A percentile compares a stretch with the other conserved stretches of the same genome.
phyloP scores from a whole-genome alignment of 768 basidiomycete genomes.

The Collybiopsis luxurians region DNA sequence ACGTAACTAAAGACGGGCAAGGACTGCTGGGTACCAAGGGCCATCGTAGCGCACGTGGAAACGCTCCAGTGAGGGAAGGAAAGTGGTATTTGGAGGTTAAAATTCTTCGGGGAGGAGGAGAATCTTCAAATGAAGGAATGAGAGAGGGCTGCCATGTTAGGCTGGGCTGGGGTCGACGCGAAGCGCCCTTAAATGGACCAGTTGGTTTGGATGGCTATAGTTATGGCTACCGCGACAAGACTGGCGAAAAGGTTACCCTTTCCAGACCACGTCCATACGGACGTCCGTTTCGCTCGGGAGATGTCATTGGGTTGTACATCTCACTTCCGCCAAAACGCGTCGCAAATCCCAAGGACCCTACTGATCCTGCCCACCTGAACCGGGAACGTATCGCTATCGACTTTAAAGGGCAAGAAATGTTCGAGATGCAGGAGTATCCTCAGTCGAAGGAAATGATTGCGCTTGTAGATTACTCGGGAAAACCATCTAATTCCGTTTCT shows the following conservation, averaged over 20 bases:
- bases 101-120: constrained; percentile 69
- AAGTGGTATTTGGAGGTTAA: constrained; percentile 94
- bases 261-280: constrained; percentile 83
- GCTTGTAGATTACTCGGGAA: constrained; percentile 76
- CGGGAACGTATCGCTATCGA: constrained; percentile 93
- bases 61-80: constrained; percentile 86
- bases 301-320: constrained; percentile 93
- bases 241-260: constrained; percentile 86
- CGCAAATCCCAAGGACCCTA: constrained; percentile 57
- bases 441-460: constrained; percentile 89
- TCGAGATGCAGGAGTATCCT: constrained; percentile 89
- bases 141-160: constrained; percentile 80
- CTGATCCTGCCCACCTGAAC: constrained; percentile 80
- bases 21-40: constrained; percentile 81
- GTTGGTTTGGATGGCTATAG: constrained; percentile 93
- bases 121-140: constrained; percentile 45
- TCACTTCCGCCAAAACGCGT: constrained; percentile 70
- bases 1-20: constrained; percentile 75
- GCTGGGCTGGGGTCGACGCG: constrained; percentile 88
- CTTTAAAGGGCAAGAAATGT: constrained; percentile 96
- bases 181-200: constrained; percentile 91
- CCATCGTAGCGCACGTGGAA: constrained; percentile 86
- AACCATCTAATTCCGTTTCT: constrained; percentile 51
- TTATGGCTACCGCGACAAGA: constrained; percentile 89
- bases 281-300: constrained; percentile 68